phyloP scores from a whole-genome alignment of 2,329 filamentous ascomycete genomes.

The Aspergillus latus region DNA sequence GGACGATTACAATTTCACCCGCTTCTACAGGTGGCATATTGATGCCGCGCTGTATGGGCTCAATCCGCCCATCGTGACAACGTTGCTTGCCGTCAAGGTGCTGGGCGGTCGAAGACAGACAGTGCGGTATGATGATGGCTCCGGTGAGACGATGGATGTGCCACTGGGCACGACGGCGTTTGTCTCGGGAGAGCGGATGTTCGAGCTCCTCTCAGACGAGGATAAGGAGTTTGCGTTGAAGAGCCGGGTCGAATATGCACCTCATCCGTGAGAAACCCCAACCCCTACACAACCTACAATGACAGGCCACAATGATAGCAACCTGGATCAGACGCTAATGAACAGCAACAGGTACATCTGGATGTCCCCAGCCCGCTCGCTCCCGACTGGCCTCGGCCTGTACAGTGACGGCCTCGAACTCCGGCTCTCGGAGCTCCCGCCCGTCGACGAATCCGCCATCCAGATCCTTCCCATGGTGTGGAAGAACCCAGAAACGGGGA shows the following conservation, averaged over 20 bases:
- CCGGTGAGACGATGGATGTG: neutral
- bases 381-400: slow-evolving; percentile 69
- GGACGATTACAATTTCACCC: neutral
- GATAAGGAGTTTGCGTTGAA: neutral
- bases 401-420: slow-evolving; percentile 52
- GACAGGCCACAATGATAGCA: no score
- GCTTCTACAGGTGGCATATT: slow-evolving; percentile 7
- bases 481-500: slow-evolving; percentile 2
- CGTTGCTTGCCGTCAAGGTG: slow-evolving; percentile 1
- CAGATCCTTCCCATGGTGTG: slow-evolving; percentile 4
- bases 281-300: no score
- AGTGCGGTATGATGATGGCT: slow-evolving; percentile 5
- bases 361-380: slow-evolving; percentile 70
- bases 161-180: slow-evolving; percentile 1
- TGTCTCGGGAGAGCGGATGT: slow-evolving; percentile 1
- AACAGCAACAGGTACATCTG: slow-evolving; percentile 43
- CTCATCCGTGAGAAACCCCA: neutral
- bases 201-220: neutral
- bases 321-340: slow-evolving; percentile 4
- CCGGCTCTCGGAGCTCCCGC: no score
- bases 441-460: neutral
- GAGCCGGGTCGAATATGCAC: slow-evolving; percentile 9
- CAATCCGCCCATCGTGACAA: slow-evolving; percentile 3
- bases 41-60: slow-evolving; percentile 6
- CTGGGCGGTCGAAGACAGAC: neutral